A percentile compares a stretch with the other conserved stretches of the same genome.
Conservation (phyloP, 1,284 basidiomycete species). For the Tetrapyrgos nigripes region DNA sequence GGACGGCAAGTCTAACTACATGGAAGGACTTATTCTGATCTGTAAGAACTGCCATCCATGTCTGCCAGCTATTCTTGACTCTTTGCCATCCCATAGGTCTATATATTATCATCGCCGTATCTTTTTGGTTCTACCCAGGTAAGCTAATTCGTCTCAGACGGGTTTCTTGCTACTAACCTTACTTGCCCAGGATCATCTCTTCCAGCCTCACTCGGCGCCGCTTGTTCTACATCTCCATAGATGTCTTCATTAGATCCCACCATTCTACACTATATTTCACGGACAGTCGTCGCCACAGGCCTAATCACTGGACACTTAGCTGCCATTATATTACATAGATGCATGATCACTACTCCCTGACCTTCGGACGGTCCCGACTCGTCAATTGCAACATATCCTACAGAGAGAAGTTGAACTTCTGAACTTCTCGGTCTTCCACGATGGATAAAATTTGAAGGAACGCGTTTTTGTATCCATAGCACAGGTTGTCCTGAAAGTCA, state of each 20-base stretch:
- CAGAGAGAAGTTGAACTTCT: too few relatives aligned
- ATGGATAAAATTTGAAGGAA: too few relatives aligned
- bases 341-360: too few relatives aligned
- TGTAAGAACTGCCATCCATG: slow-evolving; percentile 44
- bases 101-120: slow-evolving; percentile 45
- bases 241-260: background rate
- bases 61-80: background rate
- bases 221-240: background rate
- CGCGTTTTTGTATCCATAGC: too few relatives aligned
- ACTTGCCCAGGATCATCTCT: slow-evolving; percentile 7
- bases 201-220: slow-evolving; percentile 3
- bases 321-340: background rate
- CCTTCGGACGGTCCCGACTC: too few relatives aligned
- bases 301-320: background rate
- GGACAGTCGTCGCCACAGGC: too few relatives aligned
- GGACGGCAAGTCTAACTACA: slow-evolving; percentile 88
- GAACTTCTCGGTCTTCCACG: too few relatives aligned
- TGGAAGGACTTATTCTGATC: slow-evolving; percentile 78
- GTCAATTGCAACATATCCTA: too few relatives aligned
- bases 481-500: too few relatives aligned
- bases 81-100: slow-evolving; percentile 29
- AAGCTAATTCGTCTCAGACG: background rate
- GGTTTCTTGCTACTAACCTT: background rate
- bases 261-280: slow-evolving; percentile 2
- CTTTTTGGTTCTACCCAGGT: slow-evolving; percentile 51